Evolutionary conservation across 2,329 filamentous ascomycete species (phyloP), one percentile per base, ranked within the genome.

Genomic region (Myriangium duriaei): DNA sequence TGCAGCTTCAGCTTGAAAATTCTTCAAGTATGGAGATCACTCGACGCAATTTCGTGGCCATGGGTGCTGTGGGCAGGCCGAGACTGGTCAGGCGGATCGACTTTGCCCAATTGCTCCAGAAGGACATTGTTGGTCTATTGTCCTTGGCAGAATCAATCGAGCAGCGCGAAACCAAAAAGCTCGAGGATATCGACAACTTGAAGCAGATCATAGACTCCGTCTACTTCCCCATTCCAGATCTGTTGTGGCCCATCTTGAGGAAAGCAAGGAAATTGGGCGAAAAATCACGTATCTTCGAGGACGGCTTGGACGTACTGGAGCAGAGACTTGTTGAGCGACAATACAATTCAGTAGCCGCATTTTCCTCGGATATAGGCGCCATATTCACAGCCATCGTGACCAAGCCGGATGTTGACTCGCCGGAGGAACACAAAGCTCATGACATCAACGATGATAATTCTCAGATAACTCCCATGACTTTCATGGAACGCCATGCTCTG

Each of bases 1-100:
- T 98, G 13, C 91, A 98, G 57, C 64, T 96, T 41, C 87, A 95
- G 58, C 81, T 95, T 71, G 88, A 96, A 58, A 84, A 85, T 0
- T 98, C 96, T 58, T 88, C 88, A 5, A 94, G 86, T 0, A 94
- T 95, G 81, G 91, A 98, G 60, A 79, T 98, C 47, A 95, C 91
- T 2, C 74, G 91, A 37, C 80, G 91, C 42, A 88, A 96, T 59
- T 98, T 95, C 59, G 81, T 81, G n/a, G 80, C 81, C 26, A 94
- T 96, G 84, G 91, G 91, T 5, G 77, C 81, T 29, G 78, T 76
- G 32, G 91, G 91, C 39, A 77, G 79, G 51, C 72, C 81, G 16
- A 74, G 85, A 34, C 68, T 98, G 18, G 69, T 79, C 35, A 72
- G 86, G 41, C 78, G 91, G 31, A 87, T 96, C 48, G 82, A 88